Base-by-base conservation (phyloP, 306 rosid species). In the Calophaca sinica region DNA sequence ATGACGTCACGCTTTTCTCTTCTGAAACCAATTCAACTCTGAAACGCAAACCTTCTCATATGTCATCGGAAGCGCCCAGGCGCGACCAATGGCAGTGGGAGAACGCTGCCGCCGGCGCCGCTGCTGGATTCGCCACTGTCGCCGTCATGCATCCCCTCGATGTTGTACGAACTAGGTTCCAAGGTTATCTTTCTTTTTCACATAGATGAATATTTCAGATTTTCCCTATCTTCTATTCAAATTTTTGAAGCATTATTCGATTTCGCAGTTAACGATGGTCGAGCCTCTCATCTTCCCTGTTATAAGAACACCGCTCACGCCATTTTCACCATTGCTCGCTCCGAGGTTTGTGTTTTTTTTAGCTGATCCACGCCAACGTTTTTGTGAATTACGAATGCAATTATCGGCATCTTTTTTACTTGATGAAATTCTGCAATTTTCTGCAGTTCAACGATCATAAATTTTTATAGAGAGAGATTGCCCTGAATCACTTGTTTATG, bases 91-190 rank as follows among this genome's bases (percentile, higher is more conserved):
- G 96, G 96, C 96, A 87, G 77, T 90, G 97, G 96, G 97, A 94
- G 59, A 90, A 81, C 74, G 99, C 91, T 82, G 73, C 85, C 2
- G 91, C 98, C 14, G 98, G 99, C 20, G 89, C 96, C 73, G 36
- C 80, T 11, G 98, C 98, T 1, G 98, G 98, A 2, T 91, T 94
- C 73, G 86, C 90, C 78, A 89, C 98, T 11, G 97, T 94, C 10
- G 92, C 91, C 3, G 82, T 80, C 4, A 78, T 86, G 96, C 99
- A 94, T 32, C 99, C 99, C 36, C 96, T 94, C 26, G 99, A 94
- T 78, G 93, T 94, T 39, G 96, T 94, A 69, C 92, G 97, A 62
- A 92, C 99, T 59, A 88, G 97, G 58, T 94, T 94, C 82, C 97
- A 96, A 89, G 97, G 97, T 89, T 55, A 9, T 44, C 32, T 36